Evolutionary conservation across 2,329 filamentous ascomycete genomes (phyloP).

Genomic region (Coleophoma crateriformis): DNA sequence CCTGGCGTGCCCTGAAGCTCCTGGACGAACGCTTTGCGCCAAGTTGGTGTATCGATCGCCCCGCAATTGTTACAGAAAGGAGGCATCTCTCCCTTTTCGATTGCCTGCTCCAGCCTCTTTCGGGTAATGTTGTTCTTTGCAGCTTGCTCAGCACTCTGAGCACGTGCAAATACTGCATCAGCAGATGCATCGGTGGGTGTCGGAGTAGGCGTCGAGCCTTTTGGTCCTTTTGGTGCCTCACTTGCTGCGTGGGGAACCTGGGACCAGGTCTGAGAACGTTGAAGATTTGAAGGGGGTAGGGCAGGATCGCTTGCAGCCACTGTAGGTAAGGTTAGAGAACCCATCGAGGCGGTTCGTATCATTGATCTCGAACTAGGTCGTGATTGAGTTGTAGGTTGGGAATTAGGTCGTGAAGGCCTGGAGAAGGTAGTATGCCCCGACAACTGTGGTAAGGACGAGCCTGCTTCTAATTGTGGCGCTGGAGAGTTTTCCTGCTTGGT

Average conservation of each 20-base stretch:
- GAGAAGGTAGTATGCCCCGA: not conserved
- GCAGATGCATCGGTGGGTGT: slow-evolving; percentile 9
- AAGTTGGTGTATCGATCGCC: slow-evolving; percentile 91
- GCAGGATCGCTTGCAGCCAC: slow-evolving; percentile 47
- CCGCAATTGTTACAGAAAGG: slow-evolving; percentile 90
- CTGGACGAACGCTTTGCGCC: slow-evolving; percentile 89
- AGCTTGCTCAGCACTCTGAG: slow-evolving; percentile 19
- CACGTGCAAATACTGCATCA: slow-evolving; percentile 7
- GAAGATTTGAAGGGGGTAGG: slow-evolving; percentile 32
- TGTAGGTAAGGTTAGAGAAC: slow-evolving; percentile 25
- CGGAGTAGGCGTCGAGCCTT: not conserved
- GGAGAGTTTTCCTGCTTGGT: slow-evolving; percentile 11
- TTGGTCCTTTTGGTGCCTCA: slow-evolving; percentile 18
- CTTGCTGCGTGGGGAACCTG: slow-evolving; percentile 37
- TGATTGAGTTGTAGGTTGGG: slow-evolving; percentile 24
- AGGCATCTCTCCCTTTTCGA: slow-evolving; percentile 78
- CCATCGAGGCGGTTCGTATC: slow-evolving; percentile 22
- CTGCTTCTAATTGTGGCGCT: not conserved
- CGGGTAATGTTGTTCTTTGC: slow-evolving; percentile 35
- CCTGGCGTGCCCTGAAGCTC: slow-evolving; percentile 64
- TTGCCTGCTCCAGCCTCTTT: slow-evolving; percentile 53
- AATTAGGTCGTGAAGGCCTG: slow-evolving; percentile 2
- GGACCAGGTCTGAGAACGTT: slow-evolving; percentile 37
- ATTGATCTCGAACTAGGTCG: slow-evolving; percentile 33
- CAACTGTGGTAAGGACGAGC: not conserved